phyloP scores from a whole-genome alignment of 371 early-diverging fungal genomes.

The Mucor velutinosus region DNA sequence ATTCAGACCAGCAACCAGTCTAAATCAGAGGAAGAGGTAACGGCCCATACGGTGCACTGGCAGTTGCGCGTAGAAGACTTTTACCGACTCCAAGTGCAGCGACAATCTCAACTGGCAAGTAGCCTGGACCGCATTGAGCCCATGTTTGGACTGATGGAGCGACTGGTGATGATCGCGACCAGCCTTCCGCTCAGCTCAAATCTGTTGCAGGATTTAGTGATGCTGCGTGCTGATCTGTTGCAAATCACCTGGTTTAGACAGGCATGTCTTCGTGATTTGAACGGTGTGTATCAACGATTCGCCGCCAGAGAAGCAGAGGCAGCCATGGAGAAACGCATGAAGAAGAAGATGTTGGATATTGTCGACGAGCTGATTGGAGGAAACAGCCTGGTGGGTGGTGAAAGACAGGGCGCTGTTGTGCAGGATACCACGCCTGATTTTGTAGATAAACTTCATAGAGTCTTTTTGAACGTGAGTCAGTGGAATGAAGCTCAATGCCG shows the following conservation, averaged over 20 bases:
- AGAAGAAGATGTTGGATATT: constrained; percentile 46
- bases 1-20: constrained; percentile 39
- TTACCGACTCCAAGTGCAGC: constrained; percentile 32
- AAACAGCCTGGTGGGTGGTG: constrained; percentile 18
- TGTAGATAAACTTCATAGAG: constrained; percentile 47
- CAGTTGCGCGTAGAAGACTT: constrained; percentile 37
- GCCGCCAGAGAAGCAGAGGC: constrained; percentile 34
- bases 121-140: constrained; percentile 41
- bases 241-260: constrained; percentile 48
- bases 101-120: constrained; percentile 34
- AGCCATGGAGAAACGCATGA: constrained; percentile 34
- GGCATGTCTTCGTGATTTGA: constrained; percentile 48
- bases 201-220: constrained; percentile 41
- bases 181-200: constrained; percentile 45
- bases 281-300: constrained; percentile 51
- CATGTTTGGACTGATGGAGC: constrained; percentile 44
- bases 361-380: constrained; percentile 48
- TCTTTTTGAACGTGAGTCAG: constrained; percentile 56
- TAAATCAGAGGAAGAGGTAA: constrained; percentile 8
- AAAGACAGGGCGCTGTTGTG: constrained; percentile 16
- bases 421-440: constrained; percentile 36
- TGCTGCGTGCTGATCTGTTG: constrained; percentile 41
- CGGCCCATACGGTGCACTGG: constrained; percentile 27
- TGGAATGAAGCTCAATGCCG: constrained; percentile 67
- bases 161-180: constrained; percentile 37